A percentile compares a stretch with the other conserved stretches of the same genome.
phyloP scores from a whole-genome alignment of 2,329 filamentous ascomycete genomes.

The Trichoderma guizhouense region DNA sequence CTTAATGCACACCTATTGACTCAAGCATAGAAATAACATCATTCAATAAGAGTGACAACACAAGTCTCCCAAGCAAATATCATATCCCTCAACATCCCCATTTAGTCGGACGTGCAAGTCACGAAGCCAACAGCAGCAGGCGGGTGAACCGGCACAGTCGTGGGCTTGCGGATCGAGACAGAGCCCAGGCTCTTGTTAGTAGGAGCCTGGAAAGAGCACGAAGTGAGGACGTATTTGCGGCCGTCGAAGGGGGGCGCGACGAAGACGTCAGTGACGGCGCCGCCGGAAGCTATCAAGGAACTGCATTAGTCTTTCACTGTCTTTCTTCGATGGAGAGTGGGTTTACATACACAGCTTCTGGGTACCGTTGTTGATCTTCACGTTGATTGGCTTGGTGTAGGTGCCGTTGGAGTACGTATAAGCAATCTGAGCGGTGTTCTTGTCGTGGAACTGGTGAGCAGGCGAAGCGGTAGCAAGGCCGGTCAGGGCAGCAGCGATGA shows the following conservation, averaged over 20 bases:
- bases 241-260: slow-evolving; percentile 3
- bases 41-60: neutral
- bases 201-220: slow-evolving; percentile 7
- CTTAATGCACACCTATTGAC: neutral
- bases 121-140: slow-evolving; percentile 1
- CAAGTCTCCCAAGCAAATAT: neutral
- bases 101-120: slow-evolving; percentile 1
- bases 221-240: neutral
- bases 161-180: neutral
- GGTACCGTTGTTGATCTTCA: neutral
- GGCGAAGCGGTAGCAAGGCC: slow-evolving; percentile 6
- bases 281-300: neutral
- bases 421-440: neutral
- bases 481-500: neutral
- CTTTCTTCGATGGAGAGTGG: neutral
- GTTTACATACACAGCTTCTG: neutral
- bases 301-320: neutral
- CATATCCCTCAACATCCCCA: neutral
- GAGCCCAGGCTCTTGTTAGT: neutral
- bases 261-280: slow-evolving; percentile 5
- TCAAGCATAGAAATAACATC: neutral
- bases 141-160: slow-evolving; percentile 1
- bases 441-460: neutral
- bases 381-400: neutral
- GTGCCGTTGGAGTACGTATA: slow-evolving; percentile 3